Evolutionary conservation across 345 rosid genomes (phyloP), one percentile per base, ranked within the genome.

Genomic region (Balakata baccata): DNA sequence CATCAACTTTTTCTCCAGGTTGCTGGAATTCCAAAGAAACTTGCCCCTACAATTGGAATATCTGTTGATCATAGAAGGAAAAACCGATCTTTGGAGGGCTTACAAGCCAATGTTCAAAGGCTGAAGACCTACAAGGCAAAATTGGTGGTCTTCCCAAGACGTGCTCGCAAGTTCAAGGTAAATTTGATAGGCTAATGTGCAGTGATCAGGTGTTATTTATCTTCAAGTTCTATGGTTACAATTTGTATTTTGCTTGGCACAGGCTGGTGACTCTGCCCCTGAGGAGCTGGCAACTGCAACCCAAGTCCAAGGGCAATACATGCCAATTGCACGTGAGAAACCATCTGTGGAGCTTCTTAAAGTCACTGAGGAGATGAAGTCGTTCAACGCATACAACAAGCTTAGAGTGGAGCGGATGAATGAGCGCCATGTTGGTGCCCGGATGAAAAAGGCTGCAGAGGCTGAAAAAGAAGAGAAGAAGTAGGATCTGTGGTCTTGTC

Each of bases 61-160:
- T 75, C 96, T 0, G 89, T 94, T 45, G 98, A 94, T 80, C 94
- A 92, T 67, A 96, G 97, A 5, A 86, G 97, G 5, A 92, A 77
- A 70, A 94, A 94, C 76, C 84, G 85, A 0, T 94, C 97, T 0
- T 70, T 92, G 76, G 98, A 92, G 84, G 74, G 96, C 71, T 85
- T 92, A n/a, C 98, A 89, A 51, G 64, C 86, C 72, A 94, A 94
- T 80, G 85, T 90, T 37, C 96, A 87, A 79, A 92, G 98, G 86
- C 76, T 94, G 59, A 94, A 94, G 81, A 89, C 98, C 11, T 92
- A 85, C 90, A 91, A 86, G 86, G 92, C 90, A 17, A 91, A 89
- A 73, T 72, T 94, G 74, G 93, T 92, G 47, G 91, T 94, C 41
- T 92, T 94, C 89, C 97, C 97, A 1, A 86, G 94, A 70, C 76